phyloP scores from a whole-genome alignment of 441 rosid species.

The Cnidoscolus chayamansa region DNA sequence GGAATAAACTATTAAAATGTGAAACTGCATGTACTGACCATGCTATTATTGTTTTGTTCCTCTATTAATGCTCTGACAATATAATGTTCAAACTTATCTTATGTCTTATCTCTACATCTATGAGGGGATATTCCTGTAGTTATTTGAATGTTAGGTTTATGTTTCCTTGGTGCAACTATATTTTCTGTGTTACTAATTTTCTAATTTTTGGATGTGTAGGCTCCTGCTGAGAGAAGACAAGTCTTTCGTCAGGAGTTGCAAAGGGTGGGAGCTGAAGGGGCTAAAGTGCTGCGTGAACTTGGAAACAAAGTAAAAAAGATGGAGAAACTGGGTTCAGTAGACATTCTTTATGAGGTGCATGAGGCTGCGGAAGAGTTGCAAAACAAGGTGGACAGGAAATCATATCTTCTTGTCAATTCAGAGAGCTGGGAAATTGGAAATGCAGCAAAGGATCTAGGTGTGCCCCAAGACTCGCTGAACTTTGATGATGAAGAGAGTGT shows the following conservation, averaged over 20 bases:
- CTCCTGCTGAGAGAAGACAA: conserved; percentile 76
- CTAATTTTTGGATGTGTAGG: conserved; percentile 41
- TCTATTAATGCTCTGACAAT: neutral
- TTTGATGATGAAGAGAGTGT: conserved; percentile 44
- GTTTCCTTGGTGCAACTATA: neutral
- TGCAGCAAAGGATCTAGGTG: conserved; percentile 37
- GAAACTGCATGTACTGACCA: neutral
- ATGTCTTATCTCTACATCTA: neutral
- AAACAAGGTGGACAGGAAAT: conserved; percentile 65
- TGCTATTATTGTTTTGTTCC: conserved; percentile 4
- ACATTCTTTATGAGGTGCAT: conserved; percentile 61
- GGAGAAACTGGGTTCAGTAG: conserved; percentile 63
- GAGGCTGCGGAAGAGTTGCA: conserved; percentile 80
- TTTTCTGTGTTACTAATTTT: neutral
- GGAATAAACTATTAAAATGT: conserved; percentile 1
- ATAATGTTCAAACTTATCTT: neutral
- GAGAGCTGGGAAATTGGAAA: conserved; percentile 75
- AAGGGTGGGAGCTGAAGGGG: conserved; percentile 79
- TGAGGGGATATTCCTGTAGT: neutral
- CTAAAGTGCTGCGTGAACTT: conserved; percentile 64
- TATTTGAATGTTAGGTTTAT: neutral
- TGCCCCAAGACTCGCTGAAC: conserved; percentile 54
- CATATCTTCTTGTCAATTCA: conserved; percentile 72
- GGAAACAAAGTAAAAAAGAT: conserved; percentile 74
- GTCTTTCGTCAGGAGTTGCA: conserved; percentile 65